Base-by-base conservation (phyloP, 2,329 filamentous ascomycete species). In the Ascochyta fabae region DNA sequence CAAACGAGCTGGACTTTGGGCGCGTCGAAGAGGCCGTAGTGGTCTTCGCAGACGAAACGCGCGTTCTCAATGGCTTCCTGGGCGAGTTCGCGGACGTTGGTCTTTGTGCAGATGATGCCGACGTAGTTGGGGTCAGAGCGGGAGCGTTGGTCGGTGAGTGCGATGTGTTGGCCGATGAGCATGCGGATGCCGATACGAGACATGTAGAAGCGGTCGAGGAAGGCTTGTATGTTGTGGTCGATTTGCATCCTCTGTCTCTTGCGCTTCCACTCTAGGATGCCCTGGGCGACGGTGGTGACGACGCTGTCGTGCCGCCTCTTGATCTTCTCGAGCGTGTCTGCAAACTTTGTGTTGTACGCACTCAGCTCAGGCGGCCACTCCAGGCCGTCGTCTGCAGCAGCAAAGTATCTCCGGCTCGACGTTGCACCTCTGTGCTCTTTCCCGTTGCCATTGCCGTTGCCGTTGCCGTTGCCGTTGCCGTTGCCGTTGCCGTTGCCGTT, bases 201-300 rank as follows among this genome's bases (percentile, higher is more conserved):
- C 95, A 99, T 99, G 83, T 99, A 99, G 79, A 99, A 99, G 56
- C 95, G 91, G 79, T 99, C 95, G 64, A 99, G 86, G 81, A 99
- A 99, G 51, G 92, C 89, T 77, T 99, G 95, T 56, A 99, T 97
- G 67, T 93, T 96, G 75, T 93, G 89, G 78, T 98, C 95, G 71
- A 99, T 99, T 74, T 98, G 95, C 89, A 98, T 95, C 49, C 95
- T 88, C 83, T 99, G 95, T 59, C 92, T 87, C 74, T 90, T 94
- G 52, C 94, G 91, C 81, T 99, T 99, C 83, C 96, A 99, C 79
- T 99, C 95, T 56, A 98, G 84, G 65, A 99, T 97, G 57, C 95
- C 95, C 78, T 99, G 94, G 6, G 95, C 95, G 68, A 99, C 95
- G 7, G 95, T 99, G 16, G 95, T 99, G 44, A 99, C 95, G 60